Conservation (phyloP, 2,329 filamentous ascomycete genomes). For the Diaporthe capsici region DNA sequence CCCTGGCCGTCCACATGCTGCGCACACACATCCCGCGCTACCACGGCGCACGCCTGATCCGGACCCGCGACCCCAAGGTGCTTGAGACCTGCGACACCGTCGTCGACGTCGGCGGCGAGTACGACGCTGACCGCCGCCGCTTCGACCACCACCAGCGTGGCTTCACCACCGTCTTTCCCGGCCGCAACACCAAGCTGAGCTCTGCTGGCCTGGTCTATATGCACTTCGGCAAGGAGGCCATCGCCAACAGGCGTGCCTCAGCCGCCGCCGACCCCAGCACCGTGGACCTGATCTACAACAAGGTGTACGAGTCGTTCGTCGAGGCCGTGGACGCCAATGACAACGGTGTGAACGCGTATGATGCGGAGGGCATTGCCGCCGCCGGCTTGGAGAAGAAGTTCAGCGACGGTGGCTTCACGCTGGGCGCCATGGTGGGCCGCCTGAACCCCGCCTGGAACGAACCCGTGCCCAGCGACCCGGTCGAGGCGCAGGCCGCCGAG, state of each 20-base stretch:
- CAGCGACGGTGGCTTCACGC: conserved; percentile 83
- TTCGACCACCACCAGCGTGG: conserved; percentile 98
- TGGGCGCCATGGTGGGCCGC: conserved; percentile 86
- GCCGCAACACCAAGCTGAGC: conserved; percentile 87
- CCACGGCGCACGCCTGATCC: conserved; percentile 78
- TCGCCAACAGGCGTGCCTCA: conserved; percentile 73
- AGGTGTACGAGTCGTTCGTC: conserved; percentile 93
- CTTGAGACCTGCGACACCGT: conserved; percentile 92
- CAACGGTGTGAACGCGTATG: conserved; percentile 91
- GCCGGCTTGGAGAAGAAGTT: conserved; percentile 87
- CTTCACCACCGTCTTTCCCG: conserved; percentile 88
- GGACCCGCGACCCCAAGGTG: conserved; percentile 85
- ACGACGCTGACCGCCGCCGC: conserved; percentile 81
- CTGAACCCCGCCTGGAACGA: conserved; percentile 89
- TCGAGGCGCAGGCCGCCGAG: conserved; percentile 78
- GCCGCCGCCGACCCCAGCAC: conserved; percentile 70
- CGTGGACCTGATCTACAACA: conserved; percentile 83
- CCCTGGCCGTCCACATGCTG: conserved; percentile 95
- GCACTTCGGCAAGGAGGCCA: conserved; percentile 91
- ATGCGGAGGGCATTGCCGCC: conserved; percentile 75
- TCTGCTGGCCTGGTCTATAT: conserved; percentile 95
- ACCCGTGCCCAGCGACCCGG: conserved; percentile 63
- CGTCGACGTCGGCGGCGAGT: conserved; percentile 97
- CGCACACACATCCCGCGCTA: conserved; percentile 86
- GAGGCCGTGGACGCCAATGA: conserved; percentile 98